Percentiles rank a stretch among this genome's conserved stretches.
Conservation (phyloP, 2,329 filamentous ascomycete genomes). For the Colletotrichum sp. region DNA sequence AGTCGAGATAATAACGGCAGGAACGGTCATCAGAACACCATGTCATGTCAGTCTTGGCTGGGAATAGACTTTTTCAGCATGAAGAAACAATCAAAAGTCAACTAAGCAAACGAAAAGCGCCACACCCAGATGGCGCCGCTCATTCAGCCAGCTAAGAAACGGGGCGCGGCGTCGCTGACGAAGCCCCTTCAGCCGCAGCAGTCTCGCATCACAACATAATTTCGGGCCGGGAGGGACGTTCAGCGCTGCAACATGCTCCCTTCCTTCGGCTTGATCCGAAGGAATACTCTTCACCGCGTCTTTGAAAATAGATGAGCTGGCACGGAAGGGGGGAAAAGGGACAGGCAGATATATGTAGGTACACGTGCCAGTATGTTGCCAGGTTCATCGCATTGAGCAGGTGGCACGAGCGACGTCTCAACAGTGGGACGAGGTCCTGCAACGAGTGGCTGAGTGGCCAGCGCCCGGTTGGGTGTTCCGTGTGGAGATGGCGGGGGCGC, state of each 20-base stretch:
- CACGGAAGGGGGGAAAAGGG: neutral
- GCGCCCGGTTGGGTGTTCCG: neutral
- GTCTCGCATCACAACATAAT: neutral
- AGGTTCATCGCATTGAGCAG: conserved; percentile 15
- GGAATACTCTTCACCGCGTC: neutral
- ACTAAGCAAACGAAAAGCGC: neutral
- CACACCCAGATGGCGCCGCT: neutral
- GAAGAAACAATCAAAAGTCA: neutral
- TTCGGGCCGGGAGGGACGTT: neutral
- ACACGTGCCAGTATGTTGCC: neutral
- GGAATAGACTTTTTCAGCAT: neutral
- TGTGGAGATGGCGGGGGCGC: neutral
- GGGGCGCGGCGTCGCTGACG: neutral
- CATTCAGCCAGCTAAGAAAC: neutral
- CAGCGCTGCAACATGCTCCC: neutral
- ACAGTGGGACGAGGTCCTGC: conserved; percentile 12
- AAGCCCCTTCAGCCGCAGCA: neutral
- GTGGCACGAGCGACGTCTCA: conserved; percentile 15
- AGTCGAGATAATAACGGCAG: neutral
- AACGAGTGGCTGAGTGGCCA: neutral
- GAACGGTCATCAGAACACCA: neutral
- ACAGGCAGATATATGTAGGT: neutral
- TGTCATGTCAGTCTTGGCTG: neutral
- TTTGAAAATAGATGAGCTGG: neutral
- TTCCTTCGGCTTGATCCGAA: neutral